Base-by-base conservation (phyloP, 257 asterid species). In the Plectranthus barbatus region DNA sequence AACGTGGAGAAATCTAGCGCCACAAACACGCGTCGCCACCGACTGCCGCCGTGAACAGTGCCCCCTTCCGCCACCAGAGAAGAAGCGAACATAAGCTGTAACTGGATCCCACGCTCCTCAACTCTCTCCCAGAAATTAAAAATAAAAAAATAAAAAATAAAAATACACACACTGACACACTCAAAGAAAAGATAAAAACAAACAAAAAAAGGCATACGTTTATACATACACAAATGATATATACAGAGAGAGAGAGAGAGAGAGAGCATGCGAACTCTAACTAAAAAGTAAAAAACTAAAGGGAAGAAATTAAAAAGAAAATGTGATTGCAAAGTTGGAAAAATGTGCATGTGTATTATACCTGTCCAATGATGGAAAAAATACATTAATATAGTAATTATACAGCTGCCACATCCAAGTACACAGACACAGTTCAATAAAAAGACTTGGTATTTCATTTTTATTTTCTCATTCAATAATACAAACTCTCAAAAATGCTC, bases 61-160 rank as follows among this genome's bases (percentile, higher is more conserved):
- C 66, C 67, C 79, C 72, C 73, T n/a, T 44, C 61, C 73, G 62
- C 74, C 80, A 56, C 68, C 64, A 57, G 50, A 56, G 77, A 63
- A 40, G 60, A 61, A 67, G 72, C 76, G 67, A 66, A 64, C 49
- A 67, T 69, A 58, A 64, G 79, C 76, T 75, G 80, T 70, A 66
- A 37, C 10, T 62, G 76, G 73, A 67, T 11, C 73, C 73, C 70
- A 55, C 71, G 7, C 72, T 49, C 39, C 63, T 19, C 64, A 14
- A 49, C 63, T 11, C 45, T 58, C 62, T 66, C 72, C 62, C 4
- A 18, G 4, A 42, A 63, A 31, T 15, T 6, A 6, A 46, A 55
- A 31, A 56, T 46, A 6, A 39, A 29, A 46, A 18, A 26, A 19
- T 14, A 20, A 45, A 1, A 9, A 19, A 5, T 26, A 5, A 26